A percentile compares a stretch with the other conserved stretches of the same genome.
These are phyloP conservation scores for Lasiodiplodia hormozganensis DNA, from an alignment of 2,329 filamentous ascomycete genomes.

Conservation along the genomic window DNA sequence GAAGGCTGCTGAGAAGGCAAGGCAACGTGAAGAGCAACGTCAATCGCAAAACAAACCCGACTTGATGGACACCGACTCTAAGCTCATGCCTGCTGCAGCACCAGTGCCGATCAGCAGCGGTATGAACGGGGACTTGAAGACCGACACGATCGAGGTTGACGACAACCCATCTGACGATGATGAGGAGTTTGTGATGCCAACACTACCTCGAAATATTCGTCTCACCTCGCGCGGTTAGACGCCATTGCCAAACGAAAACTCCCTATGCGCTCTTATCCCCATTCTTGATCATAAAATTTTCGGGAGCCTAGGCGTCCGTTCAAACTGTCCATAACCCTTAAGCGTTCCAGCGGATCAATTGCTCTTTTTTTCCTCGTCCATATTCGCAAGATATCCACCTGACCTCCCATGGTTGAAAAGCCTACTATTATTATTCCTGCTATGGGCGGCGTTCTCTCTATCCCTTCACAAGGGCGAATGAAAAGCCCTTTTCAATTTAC, in stretches of 20 bases:
- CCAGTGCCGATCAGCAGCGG: constrained; percentile 10
- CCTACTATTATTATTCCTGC: neutral
- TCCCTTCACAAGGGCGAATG: constrained; percentile 5
- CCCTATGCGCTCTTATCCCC: neutral
- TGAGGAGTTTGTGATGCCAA: constrained; percentile 47
- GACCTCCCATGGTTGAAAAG: neutral
- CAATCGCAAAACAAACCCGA: constrained; percentile 15
- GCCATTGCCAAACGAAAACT: neutral
- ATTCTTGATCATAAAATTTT: neutral
- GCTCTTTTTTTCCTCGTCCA: neutral
- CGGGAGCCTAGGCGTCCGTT: constrained; percentile 4
- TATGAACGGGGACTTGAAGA: constrained; percentile 31
- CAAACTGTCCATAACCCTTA: constrained; percentile 3
- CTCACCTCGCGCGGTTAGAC: constrained; percentile 38
- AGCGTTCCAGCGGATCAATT: constrained; percentile 12
- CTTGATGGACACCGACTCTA: constrained; percentile 23
- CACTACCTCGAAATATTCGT: constrained; percentile 36
- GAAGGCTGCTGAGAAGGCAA: constrained; percentile 24
- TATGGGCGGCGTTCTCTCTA: constrained; percentile 4
- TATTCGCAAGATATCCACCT: constrained; percentile 15
- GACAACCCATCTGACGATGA: constrained; percentile 42
- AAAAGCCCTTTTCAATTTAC: neutral
- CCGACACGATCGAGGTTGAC: constrained; percentile 46
- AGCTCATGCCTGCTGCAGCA: constrained; percentile 29
- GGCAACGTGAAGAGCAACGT: constrained; percentile 23